Evolutionary conservation across 495 filamentous ascomycete species (phyloP).

Genomic region (Podospora didyma): DNA sequence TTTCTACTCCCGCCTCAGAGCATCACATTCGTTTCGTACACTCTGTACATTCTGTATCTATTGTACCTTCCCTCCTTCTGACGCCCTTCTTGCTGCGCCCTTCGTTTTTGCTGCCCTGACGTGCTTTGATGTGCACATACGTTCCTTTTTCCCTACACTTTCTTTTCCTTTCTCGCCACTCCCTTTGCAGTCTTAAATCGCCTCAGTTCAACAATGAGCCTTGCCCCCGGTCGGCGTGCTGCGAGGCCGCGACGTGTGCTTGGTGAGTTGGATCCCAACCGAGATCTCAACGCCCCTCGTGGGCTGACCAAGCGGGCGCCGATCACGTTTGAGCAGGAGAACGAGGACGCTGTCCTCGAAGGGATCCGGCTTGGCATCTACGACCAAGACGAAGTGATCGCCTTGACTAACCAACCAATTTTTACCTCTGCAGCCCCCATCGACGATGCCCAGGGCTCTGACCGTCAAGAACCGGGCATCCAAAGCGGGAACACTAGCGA

Average conservation of each 20-base stretch:
- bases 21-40: neutral
- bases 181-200: neutral
- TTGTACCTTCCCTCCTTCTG: too few species aligned
- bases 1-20: neutral
- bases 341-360: constrained; percentile 9
- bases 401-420: constrained; percentile 17
- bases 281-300: constrained; percentile 17
- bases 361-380: constrained; percentile 20
- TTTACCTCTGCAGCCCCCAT: constrained; percentile 5
- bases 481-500: constrained; percentile 5
- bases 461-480: constrained; percentile 13
- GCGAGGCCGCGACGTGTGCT: constrained; percentile 7
- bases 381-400: constrained; percentile 16
- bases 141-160: neutral
- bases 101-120: neutral
- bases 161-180: neutral
- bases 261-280: constrained; percentile 15
- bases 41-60: too few species aligned
- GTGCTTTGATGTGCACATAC: neutral
- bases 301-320: constrained; percentile 12
- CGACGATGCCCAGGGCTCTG: constrained; percentile 7
- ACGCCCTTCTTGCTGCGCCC: neutral
- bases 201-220: neutral
- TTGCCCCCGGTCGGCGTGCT: neutral
- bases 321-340: constrained; percentile 25